Base-by-base conservation (phyloP, 805 yeast genomes). In the Candida sanyiensis region DNA sequence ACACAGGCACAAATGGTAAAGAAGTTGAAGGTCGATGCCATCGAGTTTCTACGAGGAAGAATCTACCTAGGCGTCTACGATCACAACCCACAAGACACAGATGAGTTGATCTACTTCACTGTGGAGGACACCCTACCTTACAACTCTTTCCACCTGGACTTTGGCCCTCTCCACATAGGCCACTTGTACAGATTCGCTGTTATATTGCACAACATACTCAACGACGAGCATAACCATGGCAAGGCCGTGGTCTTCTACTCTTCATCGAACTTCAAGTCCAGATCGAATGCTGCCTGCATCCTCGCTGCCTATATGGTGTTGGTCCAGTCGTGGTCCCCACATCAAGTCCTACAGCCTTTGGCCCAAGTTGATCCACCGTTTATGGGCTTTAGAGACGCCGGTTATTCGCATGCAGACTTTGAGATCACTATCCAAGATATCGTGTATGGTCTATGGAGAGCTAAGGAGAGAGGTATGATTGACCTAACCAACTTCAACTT, bases 311-410 rank as follows among this genome's bases (percentile, higher is more conserved):
- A 93, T 62, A 88, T 93, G 97, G 74, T 93, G 1, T 64, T 93
- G 39, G 90, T 93, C 13, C 98, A 93, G 58, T 81, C 87, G 11
- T 93, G 98, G 98, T 87, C 97, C 1, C 98, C 98, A 0, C 98
- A 93, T 61, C 93, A 93, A 61, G 98, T 89, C 0, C 64, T 93
- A 47, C 97, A 95, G 44, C 98, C 98, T 1, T 75, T 93, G 38
- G 77, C 93, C 1, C 97, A 93, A 60, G 76, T 80, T 6, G 88
- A 83, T 35, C 96, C 95, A 3, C 97, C 97, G 6, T 81, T 90
- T 48, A 89, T 84, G 83, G 83, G 89, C 1, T 93, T 89, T 63
- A 72, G 98, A 59, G 98, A 93, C 60, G 98, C 98, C 1, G 98
- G 98, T 2, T 93, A 93, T 62, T 85, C 96, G 3, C 80, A 80